A percentile compares a stretch with the other conserved stretches of the same genome.
Conservation (phyloP, 768 basidiomycete genomes). For the Lentinula guzmanii region DNA sequence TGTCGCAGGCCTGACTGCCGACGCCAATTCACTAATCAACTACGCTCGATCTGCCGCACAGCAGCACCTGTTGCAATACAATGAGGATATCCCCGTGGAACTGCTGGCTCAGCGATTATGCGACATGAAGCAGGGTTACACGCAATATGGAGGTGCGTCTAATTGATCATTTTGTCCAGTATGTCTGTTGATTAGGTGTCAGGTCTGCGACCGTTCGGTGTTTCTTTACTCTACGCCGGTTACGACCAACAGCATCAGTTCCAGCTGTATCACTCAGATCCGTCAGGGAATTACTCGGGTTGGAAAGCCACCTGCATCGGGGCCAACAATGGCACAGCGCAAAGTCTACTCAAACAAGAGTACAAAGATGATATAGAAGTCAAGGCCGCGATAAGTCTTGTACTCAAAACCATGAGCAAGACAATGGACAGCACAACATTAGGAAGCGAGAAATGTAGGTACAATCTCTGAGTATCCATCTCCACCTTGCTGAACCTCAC, state of each 20-base stretch:
- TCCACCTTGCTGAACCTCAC: neutral
- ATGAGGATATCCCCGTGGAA: conserved; percentile 98
- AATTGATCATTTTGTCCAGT: neutral
- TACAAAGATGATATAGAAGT: conserved; percentile 93
- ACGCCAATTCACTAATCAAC: conserved; percentile 96
- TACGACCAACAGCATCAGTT: conserved; percentile 94
- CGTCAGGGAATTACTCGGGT: conserved; percentile 96
- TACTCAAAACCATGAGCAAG: conserved; percentile 95
- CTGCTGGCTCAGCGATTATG: conserved; percentile 89
- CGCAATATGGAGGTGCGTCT: conserved; percentile 83
- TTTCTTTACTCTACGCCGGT: conserved; percentile 93
- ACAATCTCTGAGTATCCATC: conserved; percentile 4
- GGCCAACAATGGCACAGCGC: conserved; percentile 96
- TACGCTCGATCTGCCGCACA: conserved; percentile 90
- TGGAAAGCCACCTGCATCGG: conserved; percentile 99
- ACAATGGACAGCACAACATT: conserved; percentile 99
- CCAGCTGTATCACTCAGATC: conserved; percentile 98
- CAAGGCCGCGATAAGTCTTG: conserved; percentile 89
- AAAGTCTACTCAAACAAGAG: conserved; percentile 94
- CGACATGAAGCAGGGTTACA: conserved; percentile 98
- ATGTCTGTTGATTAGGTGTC: neutral
- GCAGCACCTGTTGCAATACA: conserved; percentile 80
- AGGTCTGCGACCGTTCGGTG: conserved; percentile 98
- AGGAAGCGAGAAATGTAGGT: conserved; percentile 91
- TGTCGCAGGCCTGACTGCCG: conserved; percentile 93